Base-by-base conservation (phyloP, 1,284 basidiomycete species). In the Boletus sp. region DNA sequence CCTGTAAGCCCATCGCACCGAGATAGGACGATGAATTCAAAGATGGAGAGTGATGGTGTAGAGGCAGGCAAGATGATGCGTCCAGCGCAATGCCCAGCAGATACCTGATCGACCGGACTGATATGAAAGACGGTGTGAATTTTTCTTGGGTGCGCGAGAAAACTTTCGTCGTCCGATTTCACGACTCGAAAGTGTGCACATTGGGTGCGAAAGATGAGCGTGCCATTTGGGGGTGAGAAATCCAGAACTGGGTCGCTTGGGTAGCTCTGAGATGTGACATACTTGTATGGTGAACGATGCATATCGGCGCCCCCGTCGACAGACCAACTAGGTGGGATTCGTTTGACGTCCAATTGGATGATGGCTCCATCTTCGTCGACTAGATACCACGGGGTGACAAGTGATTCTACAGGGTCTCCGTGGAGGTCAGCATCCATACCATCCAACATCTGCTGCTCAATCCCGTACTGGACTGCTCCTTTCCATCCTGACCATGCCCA, bases 401-500 rank as follows among this genome's bases (percentile, higher is more conserved):
- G 58, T 9, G 64, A 65, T 35, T 64, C 64, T 7, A 37, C 52
- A 27, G 57, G 67, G 30, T 28, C 27, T 4, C 13, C 33, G 37
- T 62, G 65, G 21, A 30, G 35, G 27, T 62, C 59, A 2, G 40
- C 38, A 7, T 50, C 28, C 1, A 25, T 30, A 14, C 55, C 49
- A 4, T 59, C 28, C 21, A 68, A 21, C 49, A 68, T 25, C 6
- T 51, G 35, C 13, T 35, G 46, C 43, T 58, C 52, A 25, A 43
- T 30, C 17, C 44, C 49, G 10, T 68, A 68, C 17, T 50, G 53
- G 13, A 56, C 57, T 14, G 67, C 67, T 27, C 65, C 69, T 25
- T 56, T 67, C 69, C 67, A 68, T 6, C 63, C 67, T 6, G 69
- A 58, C 65, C 67, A 68, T 13, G 69, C 64, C 69, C 69, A 68